Base-by-base conservation (phyloP, 805 yeast species). In the Metschnikowia amazonensis region DNA sequence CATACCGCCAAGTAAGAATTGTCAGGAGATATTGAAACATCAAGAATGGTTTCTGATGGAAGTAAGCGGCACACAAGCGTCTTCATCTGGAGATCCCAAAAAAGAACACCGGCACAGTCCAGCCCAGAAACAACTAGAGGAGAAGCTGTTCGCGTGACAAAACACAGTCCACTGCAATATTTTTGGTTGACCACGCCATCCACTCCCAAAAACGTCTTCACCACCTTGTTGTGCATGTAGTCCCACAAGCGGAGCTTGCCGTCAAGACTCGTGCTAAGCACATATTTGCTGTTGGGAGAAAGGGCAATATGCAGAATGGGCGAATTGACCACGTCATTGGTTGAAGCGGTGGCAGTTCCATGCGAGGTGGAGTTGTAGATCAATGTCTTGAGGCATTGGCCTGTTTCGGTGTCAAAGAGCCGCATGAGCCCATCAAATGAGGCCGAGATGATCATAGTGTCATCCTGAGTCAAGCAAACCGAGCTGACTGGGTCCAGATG, bases 391-490 rank as follows among this genome's bases (percentile, higher is more conserved):
- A 92, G 69, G 69, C 98, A 92, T 55, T 89, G 96, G 4, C 97
- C 97, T 0, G 95, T 77, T 39, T 79, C 84, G 16, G 89, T 77
- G 61, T 90, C 97, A 71, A 95, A 92, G 14, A 92, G 69, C 41
- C 99, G 72, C 75, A 92, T 84, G 53, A 89, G 73, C 3, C 99
- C 99, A 65, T 92, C 99, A 61, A 84, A 85, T 14, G 96, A 84
- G 0, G 95, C 94, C 50, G 95, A 84, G 2, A 82, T 85, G 7
- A 94, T 79, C 30, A 94, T 79, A 0, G 96, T 76, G 47, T 90
- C 89, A 54, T 86, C 96, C 45, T 78, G 81, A 2, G 86, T 79
- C 39, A 92, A 66, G 56, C 88, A 83, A 1, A 90, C 70, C 0
- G 87, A 75, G 18, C 87, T 80, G 1, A 94, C 86, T 0, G 97